Evolutionary conservation across 164 flowering plant genomes (phyloP).

Genomic region (Vitis amurensis): DNA sequence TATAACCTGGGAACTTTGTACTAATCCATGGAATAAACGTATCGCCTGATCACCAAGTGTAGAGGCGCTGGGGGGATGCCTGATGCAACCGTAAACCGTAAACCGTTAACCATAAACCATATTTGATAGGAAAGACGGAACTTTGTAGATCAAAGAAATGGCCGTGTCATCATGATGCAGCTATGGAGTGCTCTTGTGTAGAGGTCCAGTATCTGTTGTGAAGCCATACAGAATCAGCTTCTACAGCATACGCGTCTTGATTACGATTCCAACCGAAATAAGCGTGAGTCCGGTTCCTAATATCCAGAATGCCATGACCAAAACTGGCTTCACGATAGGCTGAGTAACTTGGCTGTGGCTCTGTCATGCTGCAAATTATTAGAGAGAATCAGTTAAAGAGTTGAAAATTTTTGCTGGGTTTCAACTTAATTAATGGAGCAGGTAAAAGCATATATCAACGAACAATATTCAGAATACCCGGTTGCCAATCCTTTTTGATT

Average conservation of each 20-base stretch:
- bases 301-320: constrained; percentile 50
- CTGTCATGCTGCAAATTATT: constrained; percentile 34
- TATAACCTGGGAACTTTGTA: too few relatives aligned
- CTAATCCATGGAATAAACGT: too few relatives aligned
- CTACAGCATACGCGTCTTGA: constrained; percentile 39
- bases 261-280: constrained; percentile 60
- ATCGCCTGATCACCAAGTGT: too few relatives aligned
- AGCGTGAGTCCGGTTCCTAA: constrained; percentile 62
- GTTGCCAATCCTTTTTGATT: constrained; percentile 47
- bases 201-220: constrained; percentile 32
- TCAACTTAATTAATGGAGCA: too few relatives aligned
- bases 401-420: too few relatives aligned
- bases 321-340: constrained; percentile 60
- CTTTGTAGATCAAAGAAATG: too few relatives aligned
- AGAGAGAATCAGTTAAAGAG: not conserved
- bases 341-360: constrained; percentile 59
- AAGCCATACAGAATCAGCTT: constrained; percentile 48
- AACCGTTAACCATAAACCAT: too few relatives aligned
- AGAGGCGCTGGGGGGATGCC: too few relatives aligned
- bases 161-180: not conserved
- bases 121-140: too few relatives aligned
- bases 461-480: constrained; percentile 14
- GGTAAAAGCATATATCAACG: too few relatives aligned
- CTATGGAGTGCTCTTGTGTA: constrained; percentile 5
- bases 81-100: too few relatives aligned